phyloP scores from a whole-genome alignment of 2,329 filamentous ascomycete species.

The Cercospora zeina region DNA sequence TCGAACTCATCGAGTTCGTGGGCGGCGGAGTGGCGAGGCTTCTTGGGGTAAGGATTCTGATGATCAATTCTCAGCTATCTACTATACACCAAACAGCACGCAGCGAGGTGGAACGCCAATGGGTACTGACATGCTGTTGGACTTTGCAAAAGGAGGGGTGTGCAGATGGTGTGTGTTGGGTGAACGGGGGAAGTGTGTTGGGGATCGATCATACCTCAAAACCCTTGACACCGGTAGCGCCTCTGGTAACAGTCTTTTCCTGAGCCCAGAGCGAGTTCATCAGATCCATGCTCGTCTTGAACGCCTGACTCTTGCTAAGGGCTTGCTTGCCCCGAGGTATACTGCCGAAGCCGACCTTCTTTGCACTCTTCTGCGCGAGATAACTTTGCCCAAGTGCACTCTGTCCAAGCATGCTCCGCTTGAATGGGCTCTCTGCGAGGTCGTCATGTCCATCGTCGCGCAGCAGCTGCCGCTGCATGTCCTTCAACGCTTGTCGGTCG shows the following conservation, averaged over 20 bases:
- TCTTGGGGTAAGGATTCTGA: conserved; percentile 38
- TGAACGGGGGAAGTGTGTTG: conserved; percentile 35
- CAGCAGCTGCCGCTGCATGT: conserved; percentile 61
- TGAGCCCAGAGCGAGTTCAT: conserved; percentile 92
- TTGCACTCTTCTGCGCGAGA: conserved; percentile 39
- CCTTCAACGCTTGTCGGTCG: conserved; percentile 71
- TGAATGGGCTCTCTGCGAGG: conserved; percentile 55
- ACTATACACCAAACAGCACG: conserved; percentile 29
- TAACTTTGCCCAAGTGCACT: conserved; percentile 44
- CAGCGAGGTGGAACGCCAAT: conserved; percentile 27
- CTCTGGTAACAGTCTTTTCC: conserved; percentile 49
- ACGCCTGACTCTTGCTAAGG: conserved; percentile 55
- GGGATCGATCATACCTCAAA: conserved; percentile 75
- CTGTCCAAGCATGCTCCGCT: conserved; percentile 49
- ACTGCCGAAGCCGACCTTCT: conserved; percentile 33
- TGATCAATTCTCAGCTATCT: conserved; percentile 40
- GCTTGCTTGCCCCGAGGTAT: conserved; percentile 22
- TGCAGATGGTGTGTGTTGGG: not conserved
- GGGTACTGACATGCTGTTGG: not conserved
- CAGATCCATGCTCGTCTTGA: conserved; percentile 87
- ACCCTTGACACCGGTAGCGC: conserved; percentile 26
- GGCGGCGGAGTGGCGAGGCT: conserved; percentile 49
- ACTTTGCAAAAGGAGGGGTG: not conserved
- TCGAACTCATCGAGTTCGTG: conserved; percentile 65
- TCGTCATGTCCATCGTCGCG: conserved; percentile 41